phyloP scores from a whole-genome alignment of 805 yeast genomes.

The Sugiyamaella qingdaonensis region DNA sequence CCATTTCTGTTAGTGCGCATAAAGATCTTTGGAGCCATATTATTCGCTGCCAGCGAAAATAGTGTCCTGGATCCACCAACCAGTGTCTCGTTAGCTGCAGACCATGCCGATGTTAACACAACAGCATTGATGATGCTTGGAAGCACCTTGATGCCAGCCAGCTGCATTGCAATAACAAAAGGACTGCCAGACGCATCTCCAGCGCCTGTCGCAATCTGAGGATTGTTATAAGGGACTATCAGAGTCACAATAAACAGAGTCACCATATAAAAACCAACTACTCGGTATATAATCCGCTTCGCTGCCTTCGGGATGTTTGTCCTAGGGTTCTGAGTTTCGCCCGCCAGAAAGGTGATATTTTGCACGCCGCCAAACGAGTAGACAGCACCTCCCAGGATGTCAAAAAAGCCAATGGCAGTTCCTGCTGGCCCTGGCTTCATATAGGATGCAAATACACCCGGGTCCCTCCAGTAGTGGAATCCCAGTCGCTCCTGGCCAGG shows the following conservation, averaged over 20 bases:
- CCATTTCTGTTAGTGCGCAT: conserved; percentile 63
- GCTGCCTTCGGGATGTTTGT: conserved; percentile 67
- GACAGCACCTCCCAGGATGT: conserved; percentile 61
- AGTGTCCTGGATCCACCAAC: conserved; percentile 73
- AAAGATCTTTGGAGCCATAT: conserved; percentile 68
- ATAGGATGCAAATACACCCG: conserved; percentile 57
- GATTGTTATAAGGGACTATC: conserved; percentile 60
- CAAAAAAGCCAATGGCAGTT: conserved; percentile 50
- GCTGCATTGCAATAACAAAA: conserved; percentile 73
- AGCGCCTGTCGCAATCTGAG: conserved; percentile 42
- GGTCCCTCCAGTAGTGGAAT: conserved; percentile 63
- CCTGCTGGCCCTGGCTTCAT: conserved; percentile 40
- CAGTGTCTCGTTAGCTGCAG: conserved; percentile 77
- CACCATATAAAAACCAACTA: conserved; percentile 56
- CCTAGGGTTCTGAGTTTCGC: conserved; percentile 68
- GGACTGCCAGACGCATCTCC: conserved; percentile 76
- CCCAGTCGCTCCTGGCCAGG: conserved; percentile 72
- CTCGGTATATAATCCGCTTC: conserved; percentile 64
- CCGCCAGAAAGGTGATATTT: conserved; percentile 65
- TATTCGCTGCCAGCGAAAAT: conserved; percentile 67
- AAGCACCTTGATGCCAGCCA: conserved; percentile 58
- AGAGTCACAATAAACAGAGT: conserved; percentile 62
- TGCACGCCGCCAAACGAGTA: conserved; percentile 73
- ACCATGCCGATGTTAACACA: conserved; percentile 69
- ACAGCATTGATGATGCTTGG: conserved; percentile 77